phyloP scores from a whole-genome alignment of 2,329 filamentous ascomycete genomes.

The Biscogniauxia mediterranea region DNA sequence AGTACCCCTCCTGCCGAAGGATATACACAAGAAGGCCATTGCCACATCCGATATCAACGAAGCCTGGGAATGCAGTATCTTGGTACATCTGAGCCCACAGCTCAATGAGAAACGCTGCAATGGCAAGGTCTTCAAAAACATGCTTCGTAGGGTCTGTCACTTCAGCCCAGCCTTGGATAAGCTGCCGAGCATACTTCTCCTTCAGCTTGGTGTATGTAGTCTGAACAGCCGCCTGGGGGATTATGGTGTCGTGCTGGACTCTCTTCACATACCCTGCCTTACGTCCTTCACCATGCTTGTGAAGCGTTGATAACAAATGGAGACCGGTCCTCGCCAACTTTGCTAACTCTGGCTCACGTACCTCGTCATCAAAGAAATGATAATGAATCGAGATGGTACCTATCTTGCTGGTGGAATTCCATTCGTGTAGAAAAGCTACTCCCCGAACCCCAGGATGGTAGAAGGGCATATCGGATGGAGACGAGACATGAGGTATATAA shows the following conservation, averaged over 20 bases:
- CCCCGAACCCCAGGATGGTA: conserved; percentile 80
- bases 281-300: conserved; percentile 71
- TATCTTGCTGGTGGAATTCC: conserved; percentile 40
- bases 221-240: conserved; percentile 76
- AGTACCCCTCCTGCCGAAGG: conserved; percentile 75
- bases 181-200: conserved; percentile 66
- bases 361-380: conserved; percentile 45
- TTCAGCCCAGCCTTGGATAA: conserved; percentile 81
- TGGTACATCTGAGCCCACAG: conserved; percentile 84
- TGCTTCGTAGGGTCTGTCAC: conserved; percentile 85
- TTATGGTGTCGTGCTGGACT: conserved; percentile 77
- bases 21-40: conserved; percentile 89
- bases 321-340: conserved; percentile 67
- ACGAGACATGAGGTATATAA: conserved; percentile 72
- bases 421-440: conserved; percentile 74
- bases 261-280: conserved; percentile 72
- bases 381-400: conserved; percentile 62
- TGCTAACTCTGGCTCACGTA: conserved; percentile 18
- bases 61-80: conserved; percentile 67
- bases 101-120: conserved; percentile 90
- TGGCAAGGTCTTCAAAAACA: conserved; percentile 90
- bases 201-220: conserved; percentile 82
- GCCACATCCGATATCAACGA: conserved; percentile 93
- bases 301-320: conserved; percentile 64
- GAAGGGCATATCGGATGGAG: conserved; percentile 68